Percentiles rank a stretch among this genome's conserved stretches.
Conservation (phyloP, 2,329 filamentous ascomycete genomes). For the Mycosphaerella sp. region DNA sequence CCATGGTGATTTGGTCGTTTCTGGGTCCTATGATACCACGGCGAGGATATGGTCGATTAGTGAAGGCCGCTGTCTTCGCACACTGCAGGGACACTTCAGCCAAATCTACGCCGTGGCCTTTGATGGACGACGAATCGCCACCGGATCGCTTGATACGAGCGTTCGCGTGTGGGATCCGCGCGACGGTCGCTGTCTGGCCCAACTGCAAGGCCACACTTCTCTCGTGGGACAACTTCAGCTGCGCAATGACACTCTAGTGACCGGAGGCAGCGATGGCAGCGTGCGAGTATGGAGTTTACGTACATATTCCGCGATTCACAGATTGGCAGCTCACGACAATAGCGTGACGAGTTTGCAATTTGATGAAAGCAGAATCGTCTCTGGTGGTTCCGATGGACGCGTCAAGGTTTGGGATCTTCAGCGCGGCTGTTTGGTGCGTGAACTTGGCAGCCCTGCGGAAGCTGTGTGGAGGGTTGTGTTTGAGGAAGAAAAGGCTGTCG, state of each 20-base stretch:
- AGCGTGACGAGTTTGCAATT: conserved; percentile 97
- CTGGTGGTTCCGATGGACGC: conserved; percentile 90
- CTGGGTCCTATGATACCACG: conserved; percentile 94
- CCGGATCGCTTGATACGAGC: conserved; percentile 91
- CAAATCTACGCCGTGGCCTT: conserved; percentile 99
- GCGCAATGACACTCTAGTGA: conserved; percentile 89
- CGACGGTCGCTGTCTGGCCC: conserved; percentile 65
- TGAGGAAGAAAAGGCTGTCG: conserved; percentile 96
- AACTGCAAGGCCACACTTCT: conserved; percentile 93
- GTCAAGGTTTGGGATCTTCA: conserved; percentile 98
- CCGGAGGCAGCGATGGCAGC: conserved; percentile 90
- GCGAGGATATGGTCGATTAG: conserved; percentile 98
- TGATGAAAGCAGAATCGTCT: conserved; percentile 90
- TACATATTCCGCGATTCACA: conserved; percentile 85
- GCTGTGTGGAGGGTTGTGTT: conserved; percentile 98
- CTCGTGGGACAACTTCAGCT: conserved; percentile 95
- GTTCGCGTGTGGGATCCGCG: conserved; percentile 82
- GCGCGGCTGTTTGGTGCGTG: conserved; percentile 81
- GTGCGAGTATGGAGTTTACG: conserved; percentile 94
- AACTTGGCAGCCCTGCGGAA: conserved; percentile 84
- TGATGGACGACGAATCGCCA: conserved; percentile 87
- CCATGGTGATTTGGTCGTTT: conserved; percentile 94
- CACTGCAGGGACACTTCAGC: conserved; percentile 89
- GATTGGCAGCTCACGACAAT: conserved; percentile 93
- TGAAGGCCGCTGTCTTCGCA: conserved; percentile 84